Base-by-base conservation (phyloP, 192 early-diverging fungal genomes). In the Coemansia sp. region DNA sequence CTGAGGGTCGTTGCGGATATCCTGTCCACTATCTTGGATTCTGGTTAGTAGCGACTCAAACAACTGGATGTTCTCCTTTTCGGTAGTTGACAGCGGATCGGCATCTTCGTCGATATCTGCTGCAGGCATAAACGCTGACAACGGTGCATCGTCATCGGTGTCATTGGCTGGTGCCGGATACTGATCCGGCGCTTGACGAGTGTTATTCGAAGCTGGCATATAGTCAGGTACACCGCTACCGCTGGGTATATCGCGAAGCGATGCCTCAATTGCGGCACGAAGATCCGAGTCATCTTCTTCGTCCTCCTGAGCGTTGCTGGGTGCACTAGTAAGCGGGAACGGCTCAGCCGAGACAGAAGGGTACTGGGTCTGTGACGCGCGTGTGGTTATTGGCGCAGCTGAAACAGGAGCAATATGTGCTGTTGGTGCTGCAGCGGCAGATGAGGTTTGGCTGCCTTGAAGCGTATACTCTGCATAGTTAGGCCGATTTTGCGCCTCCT, bases 21-120 rank as follows among this genome's bases (percentile, higher is more conserved):
- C 91, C 29, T 90, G 89, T 1, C 93, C 92, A n/a, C 83, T 85
- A 23, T 84, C 83, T 53, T 91, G 91, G 23, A 94, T 87, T 50
- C 89, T 80, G 41, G 92, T 88, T 56, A 99, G 85, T 10, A 97
- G 81, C 12, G 93, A 86, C 27, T 92, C 85, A 58, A 99, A 99
- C 9, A 96, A 66, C 70, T 91, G 85, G 29, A 99, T 88, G 39
- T 94, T 96, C 66, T 97, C 93, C 48, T 88, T 84, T 71, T 99
- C 95, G 7, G 87, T 84, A 1, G 75, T 57, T 22, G 88, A 84
- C 60, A 99, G 66, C 47, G 93, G 91, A 47, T 88, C 75, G 5
- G 67, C 47, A 15, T 76, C 67, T 2, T 77, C 67, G 19, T 57
- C 65, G 52, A 59, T 66, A 45, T 45, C 50, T 19, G 55, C 67